A percentile compares a stretch with the other conserved stretches of the same genome.
phyloP scores from a whole-genome alignment of 225 moss, liverwort and hornwort species.

The Polytrichum formosum region DNA sequence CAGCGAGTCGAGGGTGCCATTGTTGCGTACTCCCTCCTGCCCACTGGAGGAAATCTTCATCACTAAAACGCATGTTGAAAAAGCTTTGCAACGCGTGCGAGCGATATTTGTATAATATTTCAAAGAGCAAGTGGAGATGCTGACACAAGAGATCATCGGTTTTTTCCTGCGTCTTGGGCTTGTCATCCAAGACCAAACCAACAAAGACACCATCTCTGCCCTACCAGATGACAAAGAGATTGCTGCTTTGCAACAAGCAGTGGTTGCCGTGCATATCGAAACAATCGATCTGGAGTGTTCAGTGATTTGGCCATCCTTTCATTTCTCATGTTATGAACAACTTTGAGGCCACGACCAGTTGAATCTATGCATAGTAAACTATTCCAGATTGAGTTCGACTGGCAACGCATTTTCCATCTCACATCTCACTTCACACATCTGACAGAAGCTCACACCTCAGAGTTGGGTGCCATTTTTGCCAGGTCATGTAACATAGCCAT shows the following conservation, averaged over 20 bases:
- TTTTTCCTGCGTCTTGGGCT: constrained; percentile 63
- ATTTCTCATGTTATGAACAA: too few species aligned
- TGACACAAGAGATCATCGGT: constrained; percentile 43
- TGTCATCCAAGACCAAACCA: constrained; percentile 22
- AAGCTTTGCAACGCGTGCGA: constrained; percentile 57
- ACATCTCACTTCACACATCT: too few species aligned
- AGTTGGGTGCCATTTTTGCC: too few species aligned
- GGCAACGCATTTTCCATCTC: too few species aligned
- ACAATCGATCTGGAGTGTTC: constrained; percentile 55
- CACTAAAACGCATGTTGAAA: constrained; percentile 32
- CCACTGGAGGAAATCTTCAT: constrained; percentile 21
- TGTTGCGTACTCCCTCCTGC: constrained; percentile 55
- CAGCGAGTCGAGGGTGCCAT: constrained; percentile 74
- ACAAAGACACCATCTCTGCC: constrained; percentile 19
- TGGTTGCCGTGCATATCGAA: constrained; percentile 52
- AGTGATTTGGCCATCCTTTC: constrained; percentile 11
- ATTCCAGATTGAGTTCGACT: too few species aligned
- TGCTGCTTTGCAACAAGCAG: constrained; percentile 46
- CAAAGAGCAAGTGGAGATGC: constrained; percentile 86
- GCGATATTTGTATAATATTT: constrained; percentile 69
- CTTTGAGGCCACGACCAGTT: too few species aligned
- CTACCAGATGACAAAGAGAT: constrained; percentile 47
- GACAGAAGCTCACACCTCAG: too few species aligned
- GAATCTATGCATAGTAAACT: too few species aligned
- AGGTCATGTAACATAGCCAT: too few species aligned